Evolutionary conservation across 208 protist genomes (phyloP), one percentile per base, ranked within the genome.

Genomic region (Wallacemonas rigidus): DNA sequence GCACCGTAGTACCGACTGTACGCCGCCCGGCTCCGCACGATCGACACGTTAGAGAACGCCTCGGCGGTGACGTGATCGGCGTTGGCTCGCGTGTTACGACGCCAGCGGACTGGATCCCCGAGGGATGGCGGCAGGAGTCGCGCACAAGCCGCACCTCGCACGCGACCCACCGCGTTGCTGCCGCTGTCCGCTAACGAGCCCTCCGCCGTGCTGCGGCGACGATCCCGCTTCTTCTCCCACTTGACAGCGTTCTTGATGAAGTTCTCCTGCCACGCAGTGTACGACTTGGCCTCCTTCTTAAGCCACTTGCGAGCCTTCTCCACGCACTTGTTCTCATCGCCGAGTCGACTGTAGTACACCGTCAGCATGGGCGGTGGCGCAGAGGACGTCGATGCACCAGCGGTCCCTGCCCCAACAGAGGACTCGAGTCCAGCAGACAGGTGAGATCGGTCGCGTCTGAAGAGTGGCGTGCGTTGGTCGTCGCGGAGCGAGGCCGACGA

Each of bases 311-410:
- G 79, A 0, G 85, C 86, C 0, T 40, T 17, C 8, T 84, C 73
- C 6, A 90, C 71, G 64, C 82, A 94, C 67, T 72, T 72, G 61
- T 81, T 70, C 57, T 82, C 79, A 38, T 85, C 76, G 7, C 89
- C 86, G 4, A 94, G 75, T 4, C 80, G 72, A 38, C 77, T 74
- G 71, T 91, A 94, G 74, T 89, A 87, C 2, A 94, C 72, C 45
- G 85, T 85, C 40, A 94, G 85, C 26, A 75, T 75, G 6, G 74
- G 73, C 11, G 57, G 72, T 40, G 62, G 72, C 62, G 40, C 14
- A 15, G 65, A 43, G 14, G n/a, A 50, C 60, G 50, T 40, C 40
- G 36, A 7, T 44, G 40, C 14, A n/a, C 15, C 12, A 26, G 7
- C 5, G 1, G 6, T 68, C 45, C 1, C 8, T 45, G 43, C 4